phyloP scores from a whole-genome alignment of 2,329 filamentous ascomycete genomes.

The Davidsoniella neocaledoniae region DNA sequence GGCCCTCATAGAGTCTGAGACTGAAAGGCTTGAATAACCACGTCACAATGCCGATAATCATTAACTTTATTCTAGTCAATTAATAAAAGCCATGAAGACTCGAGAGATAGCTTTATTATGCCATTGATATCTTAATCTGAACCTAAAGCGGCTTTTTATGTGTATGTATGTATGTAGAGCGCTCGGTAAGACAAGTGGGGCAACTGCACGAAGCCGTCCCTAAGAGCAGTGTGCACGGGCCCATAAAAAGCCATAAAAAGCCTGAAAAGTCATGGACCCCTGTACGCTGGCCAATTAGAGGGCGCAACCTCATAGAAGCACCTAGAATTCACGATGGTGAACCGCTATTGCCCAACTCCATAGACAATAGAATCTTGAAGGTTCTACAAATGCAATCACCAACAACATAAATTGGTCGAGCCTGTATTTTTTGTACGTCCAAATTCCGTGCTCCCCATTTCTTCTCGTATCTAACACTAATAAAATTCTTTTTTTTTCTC shows the following conservation, averaged over 20 bases:
- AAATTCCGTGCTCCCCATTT: too few species aligned
- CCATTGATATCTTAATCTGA: too few species aligned
- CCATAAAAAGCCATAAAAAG: neutral
- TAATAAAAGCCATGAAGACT: too few species aligned
- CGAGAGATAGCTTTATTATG: too few species aligned
- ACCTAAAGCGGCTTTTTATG: neutral
- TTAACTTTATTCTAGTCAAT: too few species aligned
- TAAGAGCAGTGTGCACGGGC: constrained; percentile 6
- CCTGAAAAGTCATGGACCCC: constrained; percentile 1
- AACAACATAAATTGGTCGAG: constrained; percentile 7
- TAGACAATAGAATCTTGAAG: neutral
- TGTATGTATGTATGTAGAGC: neutral
- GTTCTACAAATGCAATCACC: neutral
- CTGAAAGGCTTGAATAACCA: too few species aligned
- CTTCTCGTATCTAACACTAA: too few species aligned
- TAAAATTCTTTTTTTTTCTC: too few species aligned
- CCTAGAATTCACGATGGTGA: constrained; percentile 13
- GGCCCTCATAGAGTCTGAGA: too few species aligned
- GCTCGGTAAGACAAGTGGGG: constrained; percentile 6
- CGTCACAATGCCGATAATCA: too few species aligned
- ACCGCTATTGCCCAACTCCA: too few species aligned
- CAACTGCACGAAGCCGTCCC: neutral
- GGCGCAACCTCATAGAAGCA: constrained; percentile 11
- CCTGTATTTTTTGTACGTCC: too few species aligned
- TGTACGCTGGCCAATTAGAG: constrained; percentile 7